Base-by-base conservation (phyloP, 345 rosid genomes). In the Eucalyptus melliodora region DNA sequence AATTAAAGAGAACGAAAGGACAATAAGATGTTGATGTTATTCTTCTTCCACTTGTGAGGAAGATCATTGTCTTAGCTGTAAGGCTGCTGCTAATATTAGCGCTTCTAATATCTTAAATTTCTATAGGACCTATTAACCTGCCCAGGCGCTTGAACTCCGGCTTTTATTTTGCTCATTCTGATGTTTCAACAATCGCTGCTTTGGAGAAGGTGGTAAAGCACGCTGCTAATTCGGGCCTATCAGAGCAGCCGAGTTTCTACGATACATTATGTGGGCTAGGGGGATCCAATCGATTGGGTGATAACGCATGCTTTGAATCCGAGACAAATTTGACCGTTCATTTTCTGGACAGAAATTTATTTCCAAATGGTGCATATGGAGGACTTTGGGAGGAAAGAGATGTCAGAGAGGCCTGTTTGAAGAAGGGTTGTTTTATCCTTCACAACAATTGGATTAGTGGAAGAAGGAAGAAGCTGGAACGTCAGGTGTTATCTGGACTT, bases 171-270 rank as follows among this genome's bases (percentile, higher is more conserved):
- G 95, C 95, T 89, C 94, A 27, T 67, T 93, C 97, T 1, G 94
- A 96, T 94, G 90, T 87, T 69, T 89, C 94, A 19, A 95, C 98
- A 0, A 94, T 96, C 91, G 90, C 96, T 89, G 99, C 96, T 21
- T 89, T 97, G 93, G 97, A 95, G 92, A 97, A 96, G 94, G 98
- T 97, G 77, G 99, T 97, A 65, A 94, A 94, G 90, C 99, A 97
- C 30, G 99, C 98, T 85, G 94, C 97, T 50, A 92, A 89, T 34
- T 97, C 99, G 7, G 92, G 94, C 88, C 88, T 97, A 44, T 97
- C 99, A 1, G 99, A 97, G 92, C 99, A 97, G 92, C 98, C 99
- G 55, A 96, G 99, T 93, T 96, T 97, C 91, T 97, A 97, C 37
- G 99, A 96, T 90, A 94, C 94, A 10, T 89, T 97, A 92, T 97